Evolutionary conservation across 129 eudicot species (phyloP).

Genomic region (Flaveria sonorensis): DNA sequence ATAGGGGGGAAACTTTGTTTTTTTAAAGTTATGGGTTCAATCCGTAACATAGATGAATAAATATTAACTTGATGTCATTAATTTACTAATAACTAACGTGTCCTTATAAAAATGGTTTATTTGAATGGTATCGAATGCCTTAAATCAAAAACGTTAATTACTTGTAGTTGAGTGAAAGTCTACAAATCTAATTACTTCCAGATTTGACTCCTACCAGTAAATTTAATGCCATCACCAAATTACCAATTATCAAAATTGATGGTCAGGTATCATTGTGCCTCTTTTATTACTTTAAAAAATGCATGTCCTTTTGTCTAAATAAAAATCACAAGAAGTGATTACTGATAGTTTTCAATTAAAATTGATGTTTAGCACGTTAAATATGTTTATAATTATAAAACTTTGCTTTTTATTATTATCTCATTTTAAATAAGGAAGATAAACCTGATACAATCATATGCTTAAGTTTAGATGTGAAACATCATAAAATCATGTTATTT

Average conservation of each 20-base stretch:
- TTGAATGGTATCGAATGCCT: slow-evolving; percentile 17
- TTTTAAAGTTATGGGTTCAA: no score
- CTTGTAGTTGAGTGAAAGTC: slow-evolving; percentile 35
- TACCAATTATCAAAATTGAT: slow-evolving; percentile 36
- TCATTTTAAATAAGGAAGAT: neutral
- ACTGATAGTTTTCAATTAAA: neutral
- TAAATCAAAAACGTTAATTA: slow-evolving; percentile 13
- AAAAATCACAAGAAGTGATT: neutral
- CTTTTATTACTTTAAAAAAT: neutral
- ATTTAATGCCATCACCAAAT: slow-evolving; percentile 38
- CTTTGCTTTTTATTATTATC: neutral
- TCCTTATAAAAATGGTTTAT: neutral
- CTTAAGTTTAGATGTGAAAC: neutral
- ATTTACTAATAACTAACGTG: no score
- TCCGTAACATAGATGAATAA: no score
- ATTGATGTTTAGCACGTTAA: no score
- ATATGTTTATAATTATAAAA: neutral
- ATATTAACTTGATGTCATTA: no score
- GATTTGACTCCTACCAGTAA: slow-evolving; percentile 28
- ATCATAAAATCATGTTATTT: neutral
- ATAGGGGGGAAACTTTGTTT: neutral
- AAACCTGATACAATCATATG: neutral
- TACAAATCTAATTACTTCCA: slow-evolving; percentile 24
- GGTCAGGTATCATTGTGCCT: slow-evolving; percentile 3
- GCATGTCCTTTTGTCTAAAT: neutral